Evolutionary conservation across 768 basidiomycete species (phyloP).

Genomic region (Rhodotorula taiwanensis): DNA sequence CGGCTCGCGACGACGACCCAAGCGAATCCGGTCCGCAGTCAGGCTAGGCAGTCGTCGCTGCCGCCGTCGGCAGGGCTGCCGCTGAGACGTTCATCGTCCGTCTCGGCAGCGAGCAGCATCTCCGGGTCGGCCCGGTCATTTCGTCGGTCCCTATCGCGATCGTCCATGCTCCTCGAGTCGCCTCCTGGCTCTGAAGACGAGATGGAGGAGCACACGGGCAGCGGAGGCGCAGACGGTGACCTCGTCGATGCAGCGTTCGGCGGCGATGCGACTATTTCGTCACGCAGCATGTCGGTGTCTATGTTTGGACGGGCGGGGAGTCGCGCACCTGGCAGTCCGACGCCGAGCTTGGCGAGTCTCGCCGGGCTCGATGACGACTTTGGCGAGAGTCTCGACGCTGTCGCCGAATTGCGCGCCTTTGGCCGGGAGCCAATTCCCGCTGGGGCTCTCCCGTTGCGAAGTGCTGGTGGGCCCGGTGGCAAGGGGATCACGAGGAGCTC

Average conservation of each 20-base stretch:
- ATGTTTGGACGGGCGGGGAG: background rate
- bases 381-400: conserved; percentile 2
- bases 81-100: background rate
- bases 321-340: background rate
- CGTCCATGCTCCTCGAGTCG: conserved; percentile 13
- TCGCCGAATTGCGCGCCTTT: conserved; percentile 11
- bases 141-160: conserved; percentile 5
- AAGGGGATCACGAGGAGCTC: conserved; percentile 14
- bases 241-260: too few relatives aligned
- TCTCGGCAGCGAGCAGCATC: background rate
- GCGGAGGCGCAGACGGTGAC: too few relatives aligned
- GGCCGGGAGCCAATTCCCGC: background rate
- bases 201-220: too few relatives aligned
- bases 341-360: background rate
- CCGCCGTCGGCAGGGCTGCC: background rate
- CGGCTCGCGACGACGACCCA: background rate
- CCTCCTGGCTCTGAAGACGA: conserved; percentile 13
- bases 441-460: too few relatives aligned
- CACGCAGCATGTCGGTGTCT: background rate
- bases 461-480: too few relatives aligned
- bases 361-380: background rate
- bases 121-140: background rate
- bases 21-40: too few relatives aligned
- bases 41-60: conserved; percentile 1
- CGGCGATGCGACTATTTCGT: background rate